A percentile compares a stretch with the other conserved stretches of the same genome.
Conservation (phyloP, 768 basidiomycete species). For the Pleurotus sapidus region DNA sequence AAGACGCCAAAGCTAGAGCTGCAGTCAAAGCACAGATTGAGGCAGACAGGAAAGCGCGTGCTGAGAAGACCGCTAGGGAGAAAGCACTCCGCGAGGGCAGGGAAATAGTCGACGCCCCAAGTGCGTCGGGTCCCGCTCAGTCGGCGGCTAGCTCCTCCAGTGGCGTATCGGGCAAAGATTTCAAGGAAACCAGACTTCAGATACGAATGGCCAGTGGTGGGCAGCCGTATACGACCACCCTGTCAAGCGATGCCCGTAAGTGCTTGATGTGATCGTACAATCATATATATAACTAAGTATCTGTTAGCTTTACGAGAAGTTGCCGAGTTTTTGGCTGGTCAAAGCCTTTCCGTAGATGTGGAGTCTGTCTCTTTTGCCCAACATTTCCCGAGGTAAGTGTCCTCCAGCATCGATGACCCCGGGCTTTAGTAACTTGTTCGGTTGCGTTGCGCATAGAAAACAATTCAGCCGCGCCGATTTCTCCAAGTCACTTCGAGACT, state of each 20-base stretch:
- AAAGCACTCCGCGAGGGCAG: constrained; percentile 88
- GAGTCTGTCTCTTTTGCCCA: constrained; percentile 77
- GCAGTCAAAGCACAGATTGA: constrained; percentile 94
- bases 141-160: constrained; percentile 33
- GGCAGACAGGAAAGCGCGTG: constrained; percentile 86
- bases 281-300: not conserved
- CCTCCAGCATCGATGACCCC: not conserved
- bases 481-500: constrained; percentile 73
- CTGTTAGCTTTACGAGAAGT: constrained; percentile 73
- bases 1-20: constrained; percentile 81
- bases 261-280: constrained; percentile 9
- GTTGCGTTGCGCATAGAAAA: constrained; percentile 51
- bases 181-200: constrained; percentile 85
- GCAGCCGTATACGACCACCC: constrained; percentile 74
- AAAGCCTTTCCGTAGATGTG: constrained; percentile 64
- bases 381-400: constrained; percentile 78
- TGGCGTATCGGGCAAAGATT: constrained; percentile 65
- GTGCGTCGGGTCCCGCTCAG: constrained; percentile 29
- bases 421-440: not conserved
- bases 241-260: constrained; percentile 78
- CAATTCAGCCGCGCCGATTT: constrained; percentile 72
- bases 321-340: constrained; percentile 83
- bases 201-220: constrained; percentile 84
- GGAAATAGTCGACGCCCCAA: constrained; percentile 20
- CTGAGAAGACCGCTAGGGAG: constrained; percentile 85